A percentile compares a stretch with the other conserved stretches of the same genome.
Conservation (phyloP, 768 basidiomycete genomes). For the Neoboletus brunneissimus region DNA sequence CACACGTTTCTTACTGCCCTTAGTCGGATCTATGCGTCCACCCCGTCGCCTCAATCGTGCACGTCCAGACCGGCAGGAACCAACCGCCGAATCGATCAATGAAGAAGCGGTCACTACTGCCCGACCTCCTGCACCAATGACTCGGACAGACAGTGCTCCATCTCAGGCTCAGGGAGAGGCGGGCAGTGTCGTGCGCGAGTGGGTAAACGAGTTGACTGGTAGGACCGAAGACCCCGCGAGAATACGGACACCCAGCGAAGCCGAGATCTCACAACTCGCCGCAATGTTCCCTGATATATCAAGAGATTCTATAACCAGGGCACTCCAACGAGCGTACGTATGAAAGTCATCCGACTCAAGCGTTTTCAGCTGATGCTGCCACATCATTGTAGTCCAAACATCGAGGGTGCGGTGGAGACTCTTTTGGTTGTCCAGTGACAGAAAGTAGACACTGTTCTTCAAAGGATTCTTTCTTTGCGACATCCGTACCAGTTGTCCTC, state of each 20-base stretch:
- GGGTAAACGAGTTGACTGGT: slow-evolving; percentile 79
- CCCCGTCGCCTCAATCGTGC: slow-evolving; percentile 71
- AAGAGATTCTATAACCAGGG: slow-evolving; percentile 68
- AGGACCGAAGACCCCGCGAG: slow-evolving; percentile 53
- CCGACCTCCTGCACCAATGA: slow-evolving; percentile 32
- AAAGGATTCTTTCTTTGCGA: background rate
- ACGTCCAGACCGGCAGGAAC: slow-evolving; percentile 52
- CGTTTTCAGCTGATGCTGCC: slow-evolving; percentile 3
- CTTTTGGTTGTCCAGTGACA: slow-evolving; percentile 49
- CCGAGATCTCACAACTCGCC: slow-evolving; percentile 71
- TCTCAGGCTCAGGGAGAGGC: slow-evolving; percentile 25
- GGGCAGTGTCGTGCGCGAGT: slow-evolving; percentile 61
- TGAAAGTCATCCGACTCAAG: slow-evolving; percentile 1
- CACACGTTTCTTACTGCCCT: slow-evolving; percentile 55
- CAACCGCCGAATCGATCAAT: slow-evolving; percentile 31
- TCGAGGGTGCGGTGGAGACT: slow-evolving; percentile 80
- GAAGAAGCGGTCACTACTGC: slow-evolving; percentile 69
- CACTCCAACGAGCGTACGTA: slow-evolving; percentile 76
- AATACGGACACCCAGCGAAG: slow-evolving; percentile 67
- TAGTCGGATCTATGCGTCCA: slow-evolving; percentile 62
- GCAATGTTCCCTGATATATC: slow-evolving; percentile 83
- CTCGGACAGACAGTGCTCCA: slow-evolving; percentile 21
- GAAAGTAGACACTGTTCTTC: background rate
- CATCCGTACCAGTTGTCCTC: background rate
- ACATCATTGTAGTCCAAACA: slow-evolving; percentile 53